Base-by-base conservation (phyloP, 2,329 filamentous ascomycete species). In the Xylariomycetidae sp. region DNA sequence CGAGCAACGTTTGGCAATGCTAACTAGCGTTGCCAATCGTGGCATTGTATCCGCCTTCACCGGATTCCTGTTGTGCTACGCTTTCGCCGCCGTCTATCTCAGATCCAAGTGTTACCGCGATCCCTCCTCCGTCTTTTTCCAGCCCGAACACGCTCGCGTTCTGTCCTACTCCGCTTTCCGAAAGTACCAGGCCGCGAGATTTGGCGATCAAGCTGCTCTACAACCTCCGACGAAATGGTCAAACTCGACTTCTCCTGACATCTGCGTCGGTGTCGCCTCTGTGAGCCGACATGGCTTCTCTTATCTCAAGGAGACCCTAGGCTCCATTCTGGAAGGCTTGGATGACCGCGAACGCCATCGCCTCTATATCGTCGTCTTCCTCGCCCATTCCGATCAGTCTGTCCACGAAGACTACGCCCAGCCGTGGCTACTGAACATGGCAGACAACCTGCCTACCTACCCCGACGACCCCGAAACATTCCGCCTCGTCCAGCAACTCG, bases 151-250 rank as follows among this genome's bases (percentile, higher is more conserved):
- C 27, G 44, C 48, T 15, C 48, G 44, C 25, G 37, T 45, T 22
- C 38, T 50, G 17, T 41, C 41, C 8, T 50, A 50, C 33, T 50
- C 48, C 19, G 34, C 46, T 13, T 49, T 49, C 27, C 44, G 48
- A 22, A 45, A 46, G 25, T 33, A 36, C 2, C 44, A 50, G 25
- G 48, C 46, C 8, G 37, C 33, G 13, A 38, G 39, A 18, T 49
- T 45, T 25, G 41, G 38, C 6, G 44, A 50, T 27, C 34, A 46
- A 7, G 46, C 48, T 14, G 40, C 44, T 8, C 16, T 41, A 9
- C 40, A 39, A 15, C 14, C 39, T 4, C 38, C 41, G 16, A 23
- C 37, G 4, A 46, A 42, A 27, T 49, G 39, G 39, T 22, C 32
- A 16, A 43, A 45, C 31, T 38, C 37, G 11, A 42, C 41, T 8